Conservation (phyloP, 148 eudicot genomes). For the Mesembryanthemum crystallinum region DNA sequence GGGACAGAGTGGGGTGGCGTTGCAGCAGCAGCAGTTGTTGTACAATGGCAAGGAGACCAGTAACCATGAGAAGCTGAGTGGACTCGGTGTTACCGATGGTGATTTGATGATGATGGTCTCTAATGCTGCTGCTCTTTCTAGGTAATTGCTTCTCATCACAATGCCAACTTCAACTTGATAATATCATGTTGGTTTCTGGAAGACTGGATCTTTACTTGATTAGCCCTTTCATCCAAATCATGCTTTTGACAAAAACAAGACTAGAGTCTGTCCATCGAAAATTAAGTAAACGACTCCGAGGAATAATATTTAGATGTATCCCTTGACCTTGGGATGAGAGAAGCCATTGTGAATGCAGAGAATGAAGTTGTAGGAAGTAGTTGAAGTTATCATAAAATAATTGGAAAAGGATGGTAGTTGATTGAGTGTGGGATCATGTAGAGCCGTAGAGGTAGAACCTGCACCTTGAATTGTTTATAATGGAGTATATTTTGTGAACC, state of each 20-base stretch:
- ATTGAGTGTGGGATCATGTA: neutral
- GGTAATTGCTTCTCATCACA: too few relatives aligned
- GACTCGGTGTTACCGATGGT: slow-evolving; percentile 75
- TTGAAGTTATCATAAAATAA: neutral
- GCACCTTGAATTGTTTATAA: too few relatives aligned
- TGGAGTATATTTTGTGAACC: neutral
- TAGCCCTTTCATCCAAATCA: too few relatives aligned
- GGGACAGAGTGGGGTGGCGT: slow-evolving; percentile 62
- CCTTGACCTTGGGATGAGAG: neutral
- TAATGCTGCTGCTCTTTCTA: slow-evolving; percentile 31
- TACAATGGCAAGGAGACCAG: slow-evolving; percentile 86
- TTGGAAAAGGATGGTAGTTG: neutral
- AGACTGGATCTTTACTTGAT: too few relatives aligned
- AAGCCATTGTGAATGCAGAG: neutral
- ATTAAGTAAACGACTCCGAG: too few relatives aligned
- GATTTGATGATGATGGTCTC: slow-evolving; percentile 95
- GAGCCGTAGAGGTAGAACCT: too few relatives aligned
- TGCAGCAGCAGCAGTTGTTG: slow-evolving; percentile 80
- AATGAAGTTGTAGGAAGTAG: neutral
- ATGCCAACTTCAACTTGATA: too few relatives aligned
- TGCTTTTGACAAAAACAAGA: too few relatives aligned
- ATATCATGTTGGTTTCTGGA: too few relatives aligned
- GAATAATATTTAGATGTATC: too few relatives aligned
- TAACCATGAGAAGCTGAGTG: slow-evolving; percentile 73
- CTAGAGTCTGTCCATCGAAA: too few relatives aligned